Conservation (phyloP, 2,329 filamentous ascomycete species). For the Aspergillus felis region DNA sequence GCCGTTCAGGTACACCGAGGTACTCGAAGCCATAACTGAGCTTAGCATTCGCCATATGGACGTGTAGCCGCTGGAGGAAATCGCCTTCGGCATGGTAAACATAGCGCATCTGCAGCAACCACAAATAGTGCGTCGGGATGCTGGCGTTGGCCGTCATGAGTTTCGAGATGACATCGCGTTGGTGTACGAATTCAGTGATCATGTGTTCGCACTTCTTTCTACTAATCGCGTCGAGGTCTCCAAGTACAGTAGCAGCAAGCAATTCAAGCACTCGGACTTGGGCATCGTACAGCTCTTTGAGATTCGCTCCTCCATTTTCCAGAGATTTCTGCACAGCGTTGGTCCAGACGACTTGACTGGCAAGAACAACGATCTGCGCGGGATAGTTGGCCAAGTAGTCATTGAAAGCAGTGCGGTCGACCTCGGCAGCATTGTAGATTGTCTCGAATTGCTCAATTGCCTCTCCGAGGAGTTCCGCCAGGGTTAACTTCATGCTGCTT, state of each 20-base stretch:
- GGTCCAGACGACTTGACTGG: slow-evolving; percentile 92
- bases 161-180: slow-evolving; percentile 88
- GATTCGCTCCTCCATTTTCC: slow-evolving; percentile 62
- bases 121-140: slow-evolving; percentile 76
- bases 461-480: slow-evolving; percentile 85
- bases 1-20: slow-evolving; percentile 88
- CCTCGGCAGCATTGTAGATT: slow-evolving; percentile 67
- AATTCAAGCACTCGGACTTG: slow-evolving; percentile 81
- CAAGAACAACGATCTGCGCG: slow-evolving; percentile 91
- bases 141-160: slow-evolving; percentile 72
- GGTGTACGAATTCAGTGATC: slow-evolving; percentile 98
- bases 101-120: slow-evolving; percentile 97
- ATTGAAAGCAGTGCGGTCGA: slow-evolving; percentile 68
- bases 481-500: slow-evolving; percentile 85
- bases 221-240: slow-evolving; percentile 79
- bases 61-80: slow-evolving; percentile 72
- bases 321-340: slow-evolving; percentile 77
- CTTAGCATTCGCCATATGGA: slow-evolving; percentile 95
- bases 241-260: slow-evolving; percentile 83
- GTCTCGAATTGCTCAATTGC: slow-evolving; percentile 77
- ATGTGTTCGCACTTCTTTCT: slow-evolving; percentile 97
- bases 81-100: slow-evolving; percentile 81
- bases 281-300: slow-evolving; percentile 70
- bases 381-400: slow-evolving; percentile 82
- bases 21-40: slow-evolving; percentile 98